Conservation (phyloP, 208 protist species). For the Acanthamoeba lenticulata region DNA sequence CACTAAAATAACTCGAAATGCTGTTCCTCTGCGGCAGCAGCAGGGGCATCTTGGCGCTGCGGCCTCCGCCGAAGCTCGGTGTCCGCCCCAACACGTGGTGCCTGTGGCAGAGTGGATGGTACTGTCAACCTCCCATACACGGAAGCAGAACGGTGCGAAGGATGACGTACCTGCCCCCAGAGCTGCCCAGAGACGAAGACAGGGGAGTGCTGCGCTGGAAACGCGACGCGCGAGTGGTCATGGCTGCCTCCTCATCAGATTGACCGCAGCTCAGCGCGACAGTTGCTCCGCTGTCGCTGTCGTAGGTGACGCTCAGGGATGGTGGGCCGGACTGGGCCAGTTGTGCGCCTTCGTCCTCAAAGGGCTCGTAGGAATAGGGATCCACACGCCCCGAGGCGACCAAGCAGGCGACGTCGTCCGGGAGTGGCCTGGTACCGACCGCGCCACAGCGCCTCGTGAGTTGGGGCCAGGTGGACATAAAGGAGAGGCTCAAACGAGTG, state of each 20-base stretch:
- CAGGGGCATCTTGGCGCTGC: background rate
- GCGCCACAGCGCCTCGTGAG: background rate
- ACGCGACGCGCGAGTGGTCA: background rate
- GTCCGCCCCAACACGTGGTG: background rate
- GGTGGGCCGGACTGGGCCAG: background rate
- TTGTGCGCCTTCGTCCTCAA: background rate
- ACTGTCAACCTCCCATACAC: background rate
- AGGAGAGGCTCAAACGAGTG: background rate
- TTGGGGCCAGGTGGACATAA: background rate
- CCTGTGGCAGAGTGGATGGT: background rate
- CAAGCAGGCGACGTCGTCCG: background rate
- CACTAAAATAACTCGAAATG: constrained; percentile 55
- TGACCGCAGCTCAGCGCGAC: background rate
- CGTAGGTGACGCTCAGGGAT: too few relatives aligned
- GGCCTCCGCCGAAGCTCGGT: background rate
- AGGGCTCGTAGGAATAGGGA: constrained; percentile 44
- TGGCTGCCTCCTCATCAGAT: background rate
- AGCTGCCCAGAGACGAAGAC: background rate
- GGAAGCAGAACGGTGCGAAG: background rate
- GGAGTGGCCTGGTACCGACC: background rate
- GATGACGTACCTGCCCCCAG: background rate
- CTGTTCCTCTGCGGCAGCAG: constrained; percentile 12
- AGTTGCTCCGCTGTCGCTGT: background rate
- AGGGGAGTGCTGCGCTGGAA: background rate
- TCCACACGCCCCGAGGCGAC: constrained; percentile 6